Conservation (phyloP, 1,284 basidiomycete genomes). For the Cystobasidium pallidum region DNA sequence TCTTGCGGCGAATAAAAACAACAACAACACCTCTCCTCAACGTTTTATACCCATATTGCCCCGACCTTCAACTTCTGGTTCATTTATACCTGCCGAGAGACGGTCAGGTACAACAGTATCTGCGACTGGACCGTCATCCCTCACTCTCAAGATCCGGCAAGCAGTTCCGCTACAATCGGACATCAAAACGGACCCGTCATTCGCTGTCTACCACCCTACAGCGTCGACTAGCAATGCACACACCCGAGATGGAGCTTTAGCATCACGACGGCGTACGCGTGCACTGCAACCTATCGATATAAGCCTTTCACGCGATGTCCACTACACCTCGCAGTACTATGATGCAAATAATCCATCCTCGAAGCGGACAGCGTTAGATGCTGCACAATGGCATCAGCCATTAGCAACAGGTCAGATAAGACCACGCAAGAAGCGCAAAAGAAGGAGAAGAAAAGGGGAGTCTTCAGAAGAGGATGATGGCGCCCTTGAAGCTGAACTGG, state of each 20-base stretch:
- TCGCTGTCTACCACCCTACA: neutral
- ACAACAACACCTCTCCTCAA: neutral
- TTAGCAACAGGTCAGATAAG: slow-evolving; percentile 13
- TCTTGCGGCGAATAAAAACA: neutral
- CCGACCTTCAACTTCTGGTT: slow-evolving; percentile 17
- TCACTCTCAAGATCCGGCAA: slow-evolving; percentile 14
- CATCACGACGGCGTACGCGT: slow-evolving; percentile 15
- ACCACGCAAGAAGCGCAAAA: slow-evolving; percentile 21
- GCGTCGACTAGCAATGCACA: neutral
- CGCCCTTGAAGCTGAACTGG: slow-evolving; percentile 13
- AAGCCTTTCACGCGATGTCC: slow-evolving; percentile 6
- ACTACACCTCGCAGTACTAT: neutral
- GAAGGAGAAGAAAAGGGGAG: slow-evolving; percentile 14
- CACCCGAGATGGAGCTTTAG: slow-evolving; percentile 11
- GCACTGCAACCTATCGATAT: slow-evolving; percentile 27
- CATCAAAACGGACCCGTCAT: neutral
- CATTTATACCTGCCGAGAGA: slow-evolving; percentile 10
- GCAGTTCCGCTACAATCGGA: neutral
- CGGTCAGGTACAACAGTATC: neutral
- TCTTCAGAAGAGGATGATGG: slow-evolving; percentile 39
- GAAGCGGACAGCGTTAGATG: slow-evolving; percentile 5
- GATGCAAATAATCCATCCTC: neutral
- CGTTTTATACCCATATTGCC: slow-evolving; percentile 24
- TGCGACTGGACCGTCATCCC: slow-evolving; percentile 13
- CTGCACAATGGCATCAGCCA: neutral